Evolutionary conservation across 1,139 yeast genomes (phyloP).

Genomic region (Magnusiomyces paraingens): DNA sequence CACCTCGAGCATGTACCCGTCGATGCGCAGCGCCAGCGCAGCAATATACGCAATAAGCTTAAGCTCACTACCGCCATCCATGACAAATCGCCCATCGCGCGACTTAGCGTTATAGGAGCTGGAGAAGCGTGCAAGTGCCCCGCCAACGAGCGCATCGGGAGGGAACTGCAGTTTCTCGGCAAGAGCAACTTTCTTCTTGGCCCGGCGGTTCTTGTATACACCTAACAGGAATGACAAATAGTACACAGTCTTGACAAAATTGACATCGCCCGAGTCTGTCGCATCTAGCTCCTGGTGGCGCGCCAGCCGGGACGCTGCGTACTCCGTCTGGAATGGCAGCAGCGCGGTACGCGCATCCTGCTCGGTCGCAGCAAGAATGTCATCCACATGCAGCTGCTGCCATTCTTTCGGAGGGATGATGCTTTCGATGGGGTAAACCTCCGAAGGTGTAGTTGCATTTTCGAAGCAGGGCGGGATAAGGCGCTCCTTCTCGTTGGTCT

Average conservation of each 20-base stretch:
- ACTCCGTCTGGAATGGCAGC: conserved; percentile 48
- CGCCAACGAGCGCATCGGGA: conserved; percentile 67
- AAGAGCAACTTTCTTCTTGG: conserved; percentile 53
- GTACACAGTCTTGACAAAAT: conserved; percentile 62
- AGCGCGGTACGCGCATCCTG: conserved; percentile 45
- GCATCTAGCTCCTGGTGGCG: conserved; percentile 21
- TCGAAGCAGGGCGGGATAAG: conserved; percentile 77
- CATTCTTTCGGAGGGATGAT: conserved; percentile 68
- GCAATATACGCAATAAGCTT: conserved; percentile 74
- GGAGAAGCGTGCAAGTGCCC: conserved; percentile 64
- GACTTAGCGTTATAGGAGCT: not conserved
- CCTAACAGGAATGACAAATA: conserved; percentile 78
- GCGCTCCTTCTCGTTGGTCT: conserved; percentile 54
- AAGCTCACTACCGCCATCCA: conserved; percentile 86
- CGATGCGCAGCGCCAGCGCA: conserved; percentile 66
- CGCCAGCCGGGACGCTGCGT: conserved; percentile 4
- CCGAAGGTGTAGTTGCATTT: conserved; percentile 74
- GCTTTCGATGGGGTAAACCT: conserved; percentile 65
- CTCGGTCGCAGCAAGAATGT: conserved; percentile 47
- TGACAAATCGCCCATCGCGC: conserved; percentile 55
- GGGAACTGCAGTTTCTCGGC: conserved; percentile 59
- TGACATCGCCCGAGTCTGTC: conserved; percentile 32
- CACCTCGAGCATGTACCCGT: conserved; percentile 66
- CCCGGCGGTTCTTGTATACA: conserved; percentile 57
- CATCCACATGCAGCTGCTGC: conserved; percentile 54